phyloP scores from a whole-genome alignment of 768 basidiomycete species.

The Termitomyces sp. region DNA sequence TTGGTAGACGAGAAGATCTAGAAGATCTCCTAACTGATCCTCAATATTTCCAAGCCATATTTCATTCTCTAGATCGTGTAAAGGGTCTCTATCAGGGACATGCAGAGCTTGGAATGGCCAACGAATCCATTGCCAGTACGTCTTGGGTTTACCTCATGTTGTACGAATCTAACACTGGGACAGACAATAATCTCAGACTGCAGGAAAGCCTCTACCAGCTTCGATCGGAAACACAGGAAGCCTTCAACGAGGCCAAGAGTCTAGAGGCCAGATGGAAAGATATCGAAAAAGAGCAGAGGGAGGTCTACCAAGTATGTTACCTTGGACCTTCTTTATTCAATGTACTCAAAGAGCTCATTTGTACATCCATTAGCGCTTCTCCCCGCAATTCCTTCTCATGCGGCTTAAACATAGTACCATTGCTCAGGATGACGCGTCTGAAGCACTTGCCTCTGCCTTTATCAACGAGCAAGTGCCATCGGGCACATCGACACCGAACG shows the following conservation, averaged over 20 bases:
- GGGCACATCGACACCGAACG: constrained; percentile 30
- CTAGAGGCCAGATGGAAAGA: constrained; percentile 83
- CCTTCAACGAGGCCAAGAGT: constrained; percentile 81
- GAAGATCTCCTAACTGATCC: constrained; percentile 83
- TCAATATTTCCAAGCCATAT: constrained; percentile 79
- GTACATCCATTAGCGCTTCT: constrained; percentile 55
- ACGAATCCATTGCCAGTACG: constrained; percentile 84
- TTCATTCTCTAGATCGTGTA: constrained; percentile 74
- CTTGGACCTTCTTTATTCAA: neutral
- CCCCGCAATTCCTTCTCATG: constrained; percentile 83
- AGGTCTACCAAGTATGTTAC: constrained; percentile 72
- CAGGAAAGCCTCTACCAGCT: constrained; percentile 74
- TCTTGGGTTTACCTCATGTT: constrained; percentile 6
- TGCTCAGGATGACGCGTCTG: constrained; percentile 86
- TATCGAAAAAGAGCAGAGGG: constrained; percentile 81
- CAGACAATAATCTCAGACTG: constrained; percentile 71
- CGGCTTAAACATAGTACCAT: constrained; percentile 84
- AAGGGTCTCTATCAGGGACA: constrained; percentile 72
- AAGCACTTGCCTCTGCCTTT: constrained; percentile 78
- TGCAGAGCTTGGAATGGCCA: constrained; percentile 74
- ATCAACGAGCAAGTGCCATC: constrained; percentile 49
- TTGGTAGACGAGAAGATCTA: constrained; percentile 76
- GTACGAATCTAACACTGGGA: constrained; percentile 5
- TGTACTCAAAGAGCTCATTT: neutral
- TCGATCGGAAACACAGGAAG: constrained; percentile 76